phyloP scores from a whole-genome alignment of 2,329 filamentous ascomycete genomes.

The Phyllosticta citriasiana region DNA sequence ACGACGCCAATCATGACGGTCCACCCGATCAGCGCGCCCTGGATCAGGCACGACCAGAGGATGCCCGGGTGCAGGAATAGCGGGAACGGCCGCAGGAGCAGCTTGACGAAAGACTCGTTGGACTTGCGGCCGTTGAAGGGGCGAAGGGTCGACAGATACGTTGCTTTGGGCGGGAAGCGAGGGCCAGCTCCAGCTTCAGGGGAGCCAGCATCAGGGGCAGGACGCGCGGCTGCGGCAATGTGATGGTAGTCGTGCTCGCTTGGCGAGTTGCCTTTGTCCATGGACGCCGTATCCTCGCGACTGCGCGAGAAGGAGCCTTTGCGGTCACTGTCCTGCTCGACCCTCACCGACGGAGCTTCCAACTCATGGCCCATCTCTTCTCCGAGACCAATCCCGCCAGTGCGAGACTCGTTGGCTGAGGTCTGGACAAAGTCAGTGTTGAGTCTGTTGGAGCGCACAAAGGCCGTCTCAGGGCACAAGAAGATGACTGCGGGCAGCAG shows the following conservation, averaged over 20 bases:
- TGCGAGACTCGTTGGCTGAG: background rate
- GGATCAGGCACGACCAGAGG: constrained; percentile 69
- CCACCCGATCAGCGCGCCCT: constrained; percentile 89
- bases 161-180: constrained; percentile 35
- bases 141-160: constrained; percentile 50
- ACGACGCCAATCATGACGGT: constrained; percentile 85
- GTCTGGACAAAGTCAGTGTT: constrained; percentile 32
- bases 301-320: constrained; percentile 1
- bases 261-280: background rate
- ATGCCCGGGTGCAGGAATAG: constrained; percentile 79
- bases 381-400: background rate
- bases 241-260: background rate
- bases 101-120: constrained; percentile 58
- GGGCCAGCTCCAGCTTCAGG: background rate
- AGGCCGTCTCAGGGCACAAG: constrained; percentile 79
- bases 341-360: background rate
- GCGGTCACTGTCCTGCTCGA: background rate
- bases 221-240: background rate
- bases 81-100: constrained; percentile 64
- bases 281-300: background rate
- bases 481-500: constrained; percentile 64
- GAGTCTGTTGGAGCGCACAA: constrained; percentile 52
- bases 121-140: constrained; percentile 78
- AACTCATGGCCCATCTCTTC: background rate
- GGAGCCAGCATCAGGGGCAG: background rate